Evolutionary conservation across 2,329 filamentous ascomycete genomes (phyloP), one percentile per base, ranked within the genome.

Genomic region (Phyllosticta citriasiana): DNA sequence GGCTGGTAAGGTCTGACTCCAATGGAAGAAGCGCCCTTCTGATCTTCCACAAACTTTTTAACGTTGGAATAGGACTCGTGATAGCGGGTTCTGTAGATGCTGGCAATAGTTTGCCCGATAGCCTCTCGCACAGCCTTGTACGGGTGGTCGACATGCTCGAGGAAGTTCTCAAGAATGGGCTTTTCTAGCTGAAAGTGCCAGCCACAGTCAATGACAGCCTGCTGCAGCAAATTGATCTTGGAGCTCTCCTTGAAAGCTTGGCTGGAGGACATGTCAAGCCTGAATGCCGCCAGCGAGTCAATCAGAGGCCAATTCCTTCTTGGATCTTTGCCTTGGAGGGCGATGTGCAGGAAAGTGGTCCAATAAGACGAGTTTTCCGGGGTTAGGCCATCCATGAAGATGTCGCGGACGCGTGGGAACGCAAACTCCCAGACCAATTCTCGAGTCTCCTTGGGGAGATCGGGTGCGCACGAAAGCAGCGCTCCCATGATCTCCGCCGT

Each of bases 191-290:
- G 91, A 80, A 97, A 99, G 73, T 99, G 94, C 94, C 95, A 99
- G 1, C 94, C 94, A 40, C 87, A 84, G 68, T 96, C 91, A 53
- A 86, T 86, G 63, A 99, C 88, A 64, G 89, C 84, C 66, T 96
- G 91, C 67, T 97, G 91, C 19, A 99, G 80, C 30, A 99, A 79
- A 66, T 94, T 88, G 16, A 99, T 90, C 77, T 97, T 97, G 27
- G 93, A 95, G 60, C 93, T 96, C 73, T 99, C 95, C 73, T 99
- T 99, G 82, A 99, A 99, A 0, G 94, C 94, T 3, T 95, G 94
- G 71, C 97, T 97, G 0, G 93, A 97, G 5, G 84, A 80, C 87
- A 97, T 93, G 71, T 99, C 94, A 9, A 99, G 80, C 30, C 91
- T 84, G 82, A 97, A 97, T 59, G 86, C 84, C 55, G 88, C 84